A percentile compares a stretch with the other conserved stretches of the same genome.
These are phyloP conservation scores for Euphorbia corollata DNA, from an alignment of 441 rosid genomes.

Conservation along the genomic window DNA sequence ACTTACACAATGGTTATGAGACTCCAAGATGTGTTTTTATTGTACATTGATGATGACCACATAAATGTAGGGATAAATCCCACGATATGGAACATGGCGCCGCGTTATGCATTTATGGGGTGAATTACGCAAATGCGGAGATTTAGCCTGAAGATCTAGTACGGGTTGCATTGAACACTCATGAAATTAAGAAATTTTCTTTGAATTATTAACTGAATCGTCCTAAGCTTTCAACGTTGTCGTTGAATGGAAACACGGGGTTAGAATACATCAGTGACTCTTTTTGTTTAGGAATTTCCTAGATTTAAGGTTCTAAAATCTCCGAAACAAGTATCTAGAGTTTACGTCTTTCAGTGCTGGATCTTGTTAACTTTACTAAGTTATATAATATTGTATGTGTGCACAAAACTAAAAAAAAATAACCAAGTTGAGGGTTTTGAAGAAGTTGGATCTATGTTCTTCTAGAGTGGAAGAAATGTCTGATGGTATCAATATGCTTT, in stretches of 20 bases:
- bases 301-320: slow-evolving; percentile 21
- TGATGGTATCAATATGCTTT: slow-evolving; percentile 17
- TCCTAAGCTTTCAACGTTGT: slow-evolving; percentile 12
- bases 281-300: slow-evolving; percentile 17
- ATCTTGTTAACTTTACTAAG: slow-evolving; percentile 17
- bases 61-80: neutral
- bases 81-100: slow-evolving; percentile 6
- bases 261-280: slow-evolving; percentile 10
- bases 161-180: slow-evolving; percentile 15
- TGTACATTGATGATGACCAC: too few relatives aligned
- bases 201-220: slow-evolving; percentile 8
- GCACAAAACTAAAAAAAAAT: neutral
- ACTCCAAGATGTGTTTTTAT: neutral
- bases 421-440: slow-evolving; percentile 16
- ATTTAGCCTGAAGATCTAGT: slow-evolving; percentile 21
- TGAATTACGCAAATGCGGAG: slow-evolving; percentile 10
- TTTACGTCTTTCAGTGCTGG: slow-evolving; percentile 19
- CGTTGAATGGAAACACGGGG: neutral
- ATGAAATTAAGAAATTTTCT: slow-evolving; percentile 7
- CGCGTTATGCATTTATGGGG: too few relatives aligned
- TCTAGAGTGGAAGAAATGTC: slow-evolving; percentile 20
- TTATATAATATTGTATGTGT: slow-evolving; percentile 8
- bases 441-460: neutral
- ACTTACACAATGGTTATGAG: slow-evolving; percentile 8
- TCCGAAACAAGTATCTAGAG: neutral